A percentile compares a stretch with the other conserved stretches of the same genome.
Evolutionary conservation across 2,329 filamentous ascomycete genomes (phyloP).

Genomic region (Paecilomyces sp.): DNA sequence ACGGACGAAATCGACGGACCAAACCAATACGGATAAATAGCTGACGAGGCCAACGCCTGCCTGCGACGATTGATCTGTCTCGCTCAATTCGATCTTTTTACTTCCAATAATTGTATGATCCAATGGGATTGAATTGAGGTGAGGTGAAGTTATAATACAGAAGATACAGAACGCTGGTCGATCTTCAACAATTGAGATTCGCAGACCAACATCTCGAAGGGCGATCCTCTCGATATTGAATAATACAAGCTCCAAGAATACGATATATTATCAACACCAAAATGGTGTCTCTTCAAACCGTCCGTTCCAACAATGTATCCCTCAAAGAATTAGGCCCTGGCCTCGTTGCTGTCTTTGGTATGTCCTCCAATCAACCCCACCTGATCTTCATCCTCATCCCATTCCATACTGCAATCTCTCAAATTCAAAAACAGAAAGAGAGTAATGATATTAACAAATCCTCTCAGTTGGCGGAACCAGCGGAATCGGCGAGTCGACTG

Average conservation of each 20-base stretch:
- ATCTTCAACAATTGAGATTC: background rate
- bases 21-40: background rate
- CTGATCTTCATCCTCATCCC: background rate
- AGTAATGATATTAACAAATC: background rate
- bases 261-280: background rate
- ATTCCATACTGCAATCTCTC: too few species aligned
- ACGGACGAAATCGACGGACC: background rate
- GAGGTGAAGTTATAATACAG: background rate
- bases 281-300: constrained; percentile 6
- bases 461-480: constrained; percentile 42
- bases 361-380: background rate
- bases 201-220: background rate
- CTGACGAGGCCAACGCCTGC: background rate
- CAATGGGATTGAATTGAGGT: background rate
- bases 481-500: constrained; percentile 47
- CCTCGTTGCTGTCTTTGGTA: constrained; percentile 9
- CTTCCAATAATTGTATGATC: background rate
- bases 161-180: background rate
- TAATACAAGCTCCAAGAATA: background rate
- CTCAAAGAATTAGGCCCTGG: constrained; percentile 7
- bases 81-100: background rate
- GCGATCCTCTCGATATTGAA: background rate
- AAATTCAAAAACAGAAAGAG: background rate
- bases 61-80: background rate
- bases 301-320: constrained; percentile 4